A percentile compares a stretch with the other conserved stretches of the same genome.
These are phyloP conservation scores for Phylloboletellus chloephorus DNA, from an alignment of 1,284 basidiomycete species.

Conservation along the genomic window DNA sequence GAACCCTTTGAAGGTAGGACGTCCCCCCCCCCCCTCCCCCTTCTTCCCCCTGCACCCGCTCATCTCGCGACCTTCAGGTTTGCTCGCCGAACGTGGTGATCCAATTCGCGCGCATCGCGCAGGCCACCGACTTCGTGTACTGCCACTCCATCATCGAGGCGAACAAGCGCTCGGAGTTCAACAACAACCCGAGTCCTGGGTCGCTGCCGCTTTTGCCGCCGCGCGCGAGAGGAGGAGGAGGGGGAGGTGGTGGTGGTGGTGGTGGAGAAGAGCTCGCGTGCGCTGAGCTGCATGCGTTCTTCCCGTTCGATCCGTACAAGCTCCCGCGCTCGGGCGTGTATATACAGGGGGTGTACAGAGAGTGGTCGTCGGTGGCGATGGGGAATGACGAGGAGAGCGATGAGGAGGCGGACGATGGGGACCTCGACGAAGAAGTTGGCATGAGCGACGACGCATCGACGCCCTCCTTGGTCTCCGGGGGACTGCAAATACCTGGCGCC, in stretches of 20 bases:
- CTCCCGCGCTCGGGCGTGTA: constrained; percentile 70
- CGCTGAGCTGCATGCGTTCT: constrained; percentile 87
- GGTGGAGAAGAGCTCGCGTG: constrained; percentile 39
- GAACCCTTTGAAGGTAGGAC: constrained; percentile 81
- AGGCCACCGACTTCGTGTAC: constrained; percentile 89
- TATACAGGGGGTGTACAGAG: constrained; percentile 68
- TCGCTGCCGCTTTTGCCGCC: constrained; percentile 35
- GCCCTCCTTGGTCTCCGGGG: constrained; percentile 1
- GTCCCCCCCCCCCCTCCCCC: background rate
- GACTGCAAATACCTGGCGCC: constrained; percentile 20
- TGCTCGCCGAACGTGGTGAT: constrained; percentile 88
- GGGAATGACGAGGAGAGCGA: constrained; percentile 66
- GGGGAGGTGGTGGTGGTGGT: too few species aligned
- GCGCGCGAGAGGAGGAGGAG: too few species aligned
- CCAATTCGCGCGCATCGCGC: constrained; percentile 94
- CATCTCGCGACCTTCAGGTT: constrained; percentile 41
- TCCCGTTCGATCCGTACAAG: constrained; percentile 97
- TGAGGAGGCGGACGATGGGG: constrained; percentile 40
- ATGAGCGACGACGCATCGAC: background rate
- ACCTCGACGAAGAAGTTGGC: background rate
- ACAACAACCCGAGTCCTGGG: constrained; percentile 22
- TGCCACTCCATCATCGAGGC: constrained; percentile 91
- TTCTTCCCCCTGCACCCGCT: too few species aligned
- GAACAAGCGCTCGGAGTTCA: constrained; percentile 67
- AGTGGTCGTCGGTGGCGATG: constrained; percentile 73